Conservation (phyloP, 2,329 filamentous ascomycete species). For the Botrytis paeoniae region DNA sequence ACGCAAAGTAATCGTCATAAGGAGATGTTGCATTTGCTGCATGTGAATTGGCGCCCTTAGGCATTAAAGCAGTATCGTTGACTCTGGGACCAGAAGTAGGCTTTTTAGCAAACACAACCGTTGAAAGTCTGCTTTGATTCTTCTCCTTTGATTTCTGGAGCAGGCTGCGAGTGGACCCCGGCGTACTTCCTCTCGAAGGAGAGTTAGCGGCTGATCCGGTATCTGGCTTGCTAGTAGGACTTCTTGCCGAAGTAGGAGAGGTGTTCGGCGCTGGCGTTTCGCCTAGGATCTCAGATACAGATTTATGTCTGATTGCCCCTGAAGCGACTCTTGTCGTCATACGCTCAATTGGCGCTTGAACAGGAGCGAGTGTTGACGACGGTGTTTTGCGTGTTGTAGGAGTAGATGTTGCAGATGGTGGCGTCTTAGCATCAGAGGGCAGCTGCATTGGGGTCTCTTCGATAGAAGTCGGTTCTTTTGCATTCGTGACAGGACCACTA, state of each 20-base stretch:
- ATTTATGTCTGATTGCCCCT: constrained; percentile 67
- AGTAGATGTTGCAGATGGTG: constrained; percentile 23
- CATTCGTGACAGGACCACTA: constrained; percentile 6
- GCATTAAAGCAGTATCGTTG: constrained; percentile 27
- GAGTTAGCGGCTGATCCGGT: constrained; percentile 29
- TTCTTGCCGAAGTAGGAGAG: constrained; percentile 24
- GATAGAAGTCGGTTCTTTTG: neutral
- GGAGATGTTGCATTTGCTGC: constrained; percentile 21
- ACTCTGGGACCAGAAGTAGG: constrained; percentile 45
- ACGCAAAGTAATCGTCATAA: constrained; percentile 61
- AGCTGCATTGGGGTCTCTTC: constrained; percentile 5
- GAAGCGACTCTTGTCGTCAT: constrained; percentile 70
- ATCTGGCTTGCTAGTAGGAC: constrained; percentile 23
- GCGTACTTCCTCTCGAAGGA: constrained; percentile 42
- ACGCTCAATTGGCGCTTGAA: constrained; percentile 43
- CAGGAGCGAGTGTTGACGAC: constrained; percentile 32
- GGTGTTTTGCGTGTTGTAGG: constrained; percentile 31
- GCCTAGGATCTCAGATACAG: constrained; percentile 68
- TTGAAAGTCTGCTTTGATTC: constrained; percentile 65
- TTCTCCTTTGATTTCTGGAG: constrained; percentile 47
- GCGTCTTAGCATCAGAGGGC: constrained; percentile 21
- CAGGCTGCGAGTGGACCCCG: constrained; percentile 42
- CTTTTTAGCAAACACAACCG: constrained; percentile 75
- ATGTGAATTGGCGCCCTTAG: constrained; percentile 18
- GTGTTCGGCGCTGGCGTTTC: constrained; percentile 48